Evolutionary conservation across 495 filamentous ascomycete genomes (phyloP), one percentile per base, ranked within the genome.

Genomic region (Amniculicola lignicola): DNA sequence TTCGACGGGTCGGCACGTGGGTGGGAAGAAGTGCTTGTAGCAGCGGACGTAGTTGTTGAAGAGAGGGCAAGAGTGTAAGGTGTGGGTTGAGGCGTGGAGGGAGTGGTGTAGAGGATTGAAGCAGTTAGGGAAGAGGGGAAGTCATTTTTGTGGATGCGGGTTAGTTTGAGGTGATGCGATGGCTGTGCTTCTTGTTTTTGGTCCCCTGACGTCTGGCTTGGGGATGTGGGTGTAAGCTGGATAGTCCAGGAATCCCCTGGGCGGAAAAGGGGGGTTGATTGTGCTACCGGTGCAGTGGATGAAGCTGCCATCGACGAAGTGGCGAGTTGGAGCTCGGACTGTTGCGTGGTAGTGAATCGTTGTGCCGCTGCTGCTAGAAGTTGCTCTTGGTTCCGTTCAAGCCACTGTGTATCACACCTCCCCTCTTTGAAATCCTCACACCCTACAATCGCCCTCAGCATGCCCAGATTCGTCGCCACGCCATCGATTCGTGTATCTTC

Each of bases 221-320:
- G 19, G 24, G 39, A 39, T 14, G 70, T 54, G 6, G 76, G 68
- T 16, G 74, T 66, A 7, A 81, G 65, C 2, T 70, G 72, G 24
- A 82, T 70, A 3, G 76, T 74, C 79, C 79, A 82, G 14, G 78
- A 74, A 51, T 82, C 79, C 19, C 79, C 79, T 63, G 74, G 78
- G 29, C 77, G 74, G 63, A 82, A 77, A 19, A 80, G 51, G 0
- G 76, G 62, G 45, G 65, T 75, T 2, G 77, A 62, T 2, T 49
- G 65, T 21, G 51, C 18, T 2, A 57, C 24, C n/a, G 37, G 18
- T 24, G 52, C 22, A 12, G 9, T 15, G 11, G 41, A 41, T 14
- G 50, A 51, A 4, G 9, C 23, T 25, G 37, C 28, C 23, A 3
- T 21, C 1, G 50, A 10, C 9, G 42, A 24, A 2, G 29, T 23